Evolutionary conservation across 345 rosid species (phyloP), one percentile per base, ranked within the genome.

Genomic region (Brassica rapa): DNA sequence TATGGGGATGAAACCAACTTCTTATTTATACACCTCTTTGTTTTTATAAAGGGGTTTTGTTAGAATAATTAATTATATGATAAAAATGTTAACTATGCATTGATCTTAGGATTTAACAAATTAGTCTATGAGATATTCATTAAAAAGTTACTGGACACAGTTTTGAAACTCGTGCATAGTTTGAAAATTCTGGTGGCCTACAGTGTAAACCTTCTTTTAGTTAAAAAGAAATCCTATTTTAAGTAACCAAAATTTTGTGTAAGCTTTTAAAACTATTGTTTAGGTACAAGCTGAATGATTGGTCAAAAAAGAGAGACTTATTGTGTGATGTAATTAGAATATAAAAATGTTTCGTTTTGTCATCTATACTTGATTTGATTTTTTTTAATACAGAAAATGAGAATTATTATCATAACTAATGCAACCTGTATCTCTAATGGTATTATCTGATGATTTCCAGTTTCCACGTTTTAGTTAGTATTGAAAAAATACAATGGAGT

Each of bases 161-260:
- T 51, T 11, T 41, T 65, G 77, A 78, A 71, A 25, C 9, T 71
- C n/a, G 51, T 77, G 61, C 49, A 53, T 70, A 7, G 32, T 63
- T 69, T 70, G 6, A 10, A 62, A 51, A 51, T 62, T 61, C 70
- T 70, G 24, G 56, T 70, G 75, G 70, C 65, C 30, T 62, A 33
- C 53, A 33, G 27, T 4, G 6, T 33, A 70, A 60, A 0, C 7
- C 15, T 46, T 46, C 19, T 24, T 55, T 49, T n/a, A 12, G 51
- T 12, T 8, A 29, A 60, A 68, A 14, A 1, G 6, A 67, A 41
- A 29, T 19, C 23, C 6, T 41, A 9, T 27, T 46, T 67, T 21
- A 5, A 12, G 27, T 68, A 75, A 16, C 27, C 23, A 21, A 55
- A 14, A 10, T 37, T 25, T 16, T 67, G 66, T 29, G 43, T 25